Percentiles rank a stretch among this genome's conserved stretches.
phyloP scores from a whole-genome alignment of 257 asterid species.

The Penstemon eatonii region DNA sequence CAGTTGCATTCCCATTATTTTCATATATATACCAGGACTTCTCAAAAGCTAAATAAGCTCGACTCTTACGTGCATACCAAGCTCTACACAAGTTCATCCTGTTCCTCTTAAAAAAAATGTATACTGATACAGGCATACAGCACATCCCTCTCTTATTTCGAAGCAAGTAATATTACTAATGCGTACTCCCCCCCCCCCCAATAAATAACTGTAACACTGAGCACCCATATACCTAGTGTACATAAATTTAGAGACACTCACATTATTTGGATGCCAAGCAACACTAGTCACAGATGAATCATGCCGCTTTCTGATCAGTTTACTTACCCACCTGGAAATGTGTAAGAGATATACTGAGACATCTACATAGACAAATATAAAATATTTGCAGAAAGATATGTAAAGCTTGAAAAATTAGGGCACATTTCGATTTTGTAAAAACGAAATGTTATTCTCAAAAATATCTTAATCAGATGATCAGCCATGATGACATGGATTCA shows the following conservation, averaged over 20 bases:
- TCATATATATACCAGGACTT: slow-evolving; percentile 11
- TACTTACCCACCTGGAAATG: slow-evolving; percentile 96
- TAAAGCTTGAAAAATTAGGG: background rate
- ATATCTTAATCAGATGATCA: slow-evolving; percentile 9
- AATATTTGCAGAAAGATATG: slow-evolving; percentile 15
- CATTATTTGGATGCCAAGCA: slow-evolving; percentile 99
- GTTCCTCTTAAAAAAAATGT: slow-evolving; percentile 14
- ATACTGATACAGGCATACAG: slow-evolving; percentile 16
- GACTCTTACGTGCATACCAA: slow-evolving; percentile 13
- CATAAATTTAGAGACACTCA: slow-evolving; percentile 42
- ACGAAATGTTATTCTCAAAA: slow-evolving; percentile 1
- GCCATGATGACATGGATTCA: slow-evolving; percentile 3
- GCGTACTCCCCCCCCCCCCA: slow-evolving; percentile 19
- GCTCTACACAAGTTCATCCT: background rate
- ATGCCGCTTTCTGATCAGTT: slow-evolving; percentile 91
- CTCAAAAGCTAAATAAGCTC: slow-evolving; percentile 4
- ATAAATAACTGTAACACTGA: slow-evolving; percentile 13
- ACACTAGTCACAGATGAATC: slow-evolving; percentile 96
- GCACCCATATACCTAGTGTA: slow-evolving; percentile 19
- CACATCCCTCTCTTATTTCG: background rate
- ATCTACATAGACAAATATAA: slow-evolving; percentile 7
- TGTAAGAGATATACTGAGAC: slow-evolving; percentile 20
- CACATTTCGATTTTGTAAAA: background rate
- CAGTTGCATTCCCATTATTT: background rate
- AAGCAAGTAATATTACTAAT: slow-evolving; percentile 15